These are phyloP conservation scores for Capsella bursapastoris DNA, from an alignment of 345 rosid species.

Conservation along the genomic window DNA sequence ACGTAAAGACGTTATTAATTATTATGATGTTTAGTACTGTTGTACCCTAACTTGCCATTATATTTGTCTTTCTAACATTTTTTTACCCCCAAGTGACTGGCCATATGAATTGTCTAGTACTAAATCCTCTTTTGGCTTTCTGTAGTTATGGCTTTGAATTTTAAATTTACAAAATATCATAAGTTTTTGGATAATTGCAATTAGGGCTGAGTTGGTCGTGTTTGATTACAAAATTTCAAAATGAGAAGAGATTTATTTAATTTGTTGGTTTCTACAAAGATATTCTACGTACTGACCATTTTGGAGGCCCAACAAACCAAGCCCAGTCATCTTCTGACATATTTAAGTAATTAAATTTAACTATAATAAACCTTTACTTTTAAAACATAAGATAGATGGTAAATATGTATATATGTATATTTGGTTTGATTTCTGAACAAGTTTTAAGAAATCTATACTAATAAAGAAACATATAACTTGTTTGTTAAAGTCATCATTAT, in stretches of 20 bases:
- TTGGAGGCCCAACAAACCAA: constrained; percentile 1
- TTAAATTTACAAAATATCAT: not conserved
- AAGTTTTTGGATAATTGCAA: not conserved
- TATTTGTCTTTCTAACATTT: constrained; percentile 25
- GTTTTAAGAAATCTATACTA: too few relatives aligned
- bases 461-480: too few relatives aligned
- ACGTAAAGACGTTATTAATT: constrained; percentile 37
- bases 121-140: constrained; percentile 14
- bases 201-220: not conserved
- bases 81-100: constrained; percentile 35
- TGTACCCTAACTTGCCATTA: constrained; percentile 40
- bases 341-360: too few relatives aligned
- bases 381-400: too few relatives aligned
- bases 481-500: too few relatives aligned
- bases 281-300: too few relatives aligned
- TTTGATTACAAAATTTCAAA: too few relatives aligned
- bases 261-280: too few relatives aligned
- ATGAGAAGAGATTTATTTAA: not conserved
- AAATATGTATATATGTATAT: too few relatives aligned
- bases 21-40: constrained; percentile 39
- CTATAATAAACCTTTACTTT: too few relatives aligned
- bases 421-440: too few relatives aligned
- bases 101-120: constrained; percentile 22
- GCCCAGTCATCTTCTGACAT: not conserved
- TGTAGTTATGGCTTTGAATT: not conserved